These are phyloP conservation scores for Tricharina praecox DNA, from an alignment of 495 filamentous ascomycete genomes.

Conservation along the genomic window DNA sequence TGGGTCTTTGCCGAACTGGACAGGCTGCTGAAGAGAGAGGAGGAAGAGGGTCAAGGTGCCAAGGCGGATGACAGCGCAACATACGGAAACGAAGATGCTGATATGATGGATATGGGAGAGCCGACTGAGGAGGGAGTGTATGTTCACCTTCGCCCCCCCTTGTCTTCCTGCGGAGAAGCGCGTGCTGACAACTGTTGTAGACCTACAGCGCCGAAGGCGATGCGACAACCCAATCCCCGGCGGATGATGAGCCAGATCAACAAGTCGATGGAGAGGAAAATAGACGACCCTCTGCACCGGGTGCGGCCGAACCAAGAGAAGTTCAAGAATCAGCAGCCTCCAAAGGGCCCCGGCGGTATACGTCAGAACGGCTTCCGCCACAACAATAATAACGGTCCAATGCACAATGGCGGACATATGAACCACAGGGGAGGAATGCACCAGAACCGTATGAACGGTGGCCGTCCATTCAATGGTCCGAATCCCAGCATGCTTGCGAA, in stretches of 20 bases:
- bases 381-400: conserved; percentile 26
- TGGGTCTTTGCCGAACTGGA: conserved; percentile 80
- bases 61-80: neutral
- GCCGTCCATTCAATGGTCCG: conserved; percentile 10
- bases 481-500: conserved; percentile 2
- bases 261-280: conserved; percentile 62
- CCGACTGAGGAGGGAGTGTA: conserved; percentile 48
- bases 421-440: too few species aligned
- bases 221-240: conserved; percentile 58
- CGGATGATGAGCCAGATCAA: conserved; percentile 77
- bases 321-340: too few species aligned
- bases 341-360: conserved; percentile 49
- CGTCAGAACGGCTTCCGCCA: neutral
- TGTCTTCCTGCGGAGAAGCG: neutral
- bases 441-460: conserved; percentile 12
- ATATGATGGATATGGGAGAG: conserved; percentile 58
- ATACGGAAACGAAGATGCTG: conserved; percentile 31
- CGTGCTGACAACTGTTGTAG: conserved; percentile 30
- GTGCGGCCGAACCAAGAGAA: too few species aligned
- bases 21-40: conserved; percentile 35
- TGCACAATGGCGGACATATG: conserved; percentile 32
- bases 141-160: conserved; percentile 29
- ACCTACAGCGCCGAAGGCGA: conserved; percentile 86
- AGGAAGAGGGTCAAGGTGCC: neutral
- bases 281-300: conserved; percentile 62